Conservation (phyloP, 345 rosid genomes). For the Citrus medica region DNA sequence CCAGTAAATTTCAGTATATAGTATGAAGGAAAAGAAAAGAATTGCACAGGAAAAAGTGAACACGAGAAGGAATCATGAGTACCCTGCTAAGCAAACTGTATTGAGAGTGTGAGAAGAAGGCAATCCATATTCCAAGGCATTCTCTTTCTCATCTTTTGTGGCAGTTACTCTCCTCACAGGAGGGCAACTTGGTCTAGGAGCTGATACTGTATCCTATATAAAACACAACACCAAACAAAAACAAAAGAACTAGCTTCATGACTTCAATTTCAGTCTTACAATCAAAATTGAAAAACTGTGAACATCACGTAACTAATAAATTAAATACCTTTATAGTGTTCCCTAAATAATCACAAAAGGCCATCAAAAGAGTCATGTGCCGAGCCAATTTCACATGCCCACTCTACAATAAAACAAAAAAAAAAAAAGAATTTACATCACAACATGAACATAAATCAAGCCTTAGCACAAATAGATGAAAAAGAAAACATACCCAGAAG, state of each 20-base stretch:
- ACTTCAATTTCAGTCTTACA: conserved; percentile 4
- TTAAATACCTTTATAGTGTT: conserved; percentile 70
- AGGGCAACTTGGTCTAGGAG: conserved; percentile 93
- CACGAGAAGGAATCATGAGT: conserved; percentile 21
- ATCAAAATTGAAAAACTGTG: not conserved
- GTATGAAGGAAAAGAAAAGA: not conserved
- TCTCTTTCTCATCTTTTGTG: conserved; percentile 92
- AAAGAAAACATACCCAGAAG: conserved; percentile 69
- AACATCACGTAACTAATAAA: not conserved
- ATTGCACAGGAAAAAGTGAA: not conserved
- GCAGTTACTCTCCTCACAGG: conserved; percentile 83
- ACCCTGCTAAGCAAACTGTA: conserved; percentile 95
- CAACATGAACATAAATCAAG: not conserved
- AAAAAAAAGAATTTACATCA: no score
- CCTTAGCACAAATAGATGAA: not conserved
- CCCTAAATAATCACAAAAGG: conserved; percentile 91
- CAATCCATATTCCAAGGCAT: conserved; percentile 95
- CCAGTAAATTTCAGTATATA: not conserved
- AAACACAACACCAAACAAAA: conserved; percentile 11
- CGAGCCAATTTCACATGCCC: conserved; percentile 97
- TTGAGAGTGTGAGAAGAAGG: conserved; percentile 98
- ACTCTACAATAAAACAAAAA: conserved; percentile 49
- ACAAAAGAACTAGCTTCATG: not conserved
- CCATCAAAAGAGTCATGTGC: conserved; percentile 95
- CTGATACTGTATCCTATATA: conserved; percentile 82